Conservation (phyloP, 2,329 filamentous ascomycete species). For the Colletotrichum sp. region DNA sequence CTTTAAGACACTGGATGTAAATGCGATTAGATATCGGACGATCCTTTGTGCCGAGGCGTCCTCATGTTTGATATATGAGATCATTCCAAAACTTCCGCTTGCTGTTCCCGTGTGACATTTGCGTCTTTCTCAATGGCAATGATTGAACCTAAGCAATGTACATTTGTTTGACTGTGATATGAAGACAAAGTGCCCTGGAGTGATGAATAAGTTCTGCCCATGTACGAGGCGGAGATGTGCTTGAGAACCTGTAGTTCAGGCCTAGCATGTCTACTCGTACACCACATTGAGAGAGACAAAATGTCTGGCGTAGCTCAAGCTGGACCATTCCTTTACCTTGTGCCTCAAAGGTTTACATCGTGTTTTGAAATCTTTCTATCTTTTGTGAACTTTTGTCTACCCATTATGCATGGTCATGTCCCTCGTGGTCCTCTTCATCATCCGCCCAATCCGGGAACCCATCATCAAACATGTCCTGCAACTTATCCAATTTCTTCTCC, state of each 20-base stretch:
- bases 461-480: conserved; percentile 62
- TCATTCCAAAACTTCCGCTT: not conserved
- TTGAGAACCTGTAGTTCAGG: no score
- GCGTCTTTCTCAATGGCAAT: fast-evolving
- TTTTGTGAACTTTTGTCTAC: not conserved
- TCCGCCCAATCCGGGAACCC: conserved; percentile 62
- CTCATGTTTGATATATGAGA: conserved; percentile 15
- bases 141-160: not conserved
- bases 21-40: not conserved
- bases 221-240: no score
- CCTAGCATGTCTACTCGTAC: no score
- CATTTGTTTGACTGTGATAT: not conserved
- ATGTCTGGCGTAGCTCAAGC: no score
- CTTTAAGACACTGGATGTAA: conserved; percentile 19
- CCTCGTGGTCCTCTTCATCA: conserved; percentile 37
- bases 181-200: fast-evolving
- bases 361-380: not conserved
- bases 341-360: no score
- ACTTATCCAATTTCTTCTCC: conserved; percentile 47
- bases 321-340: no score
- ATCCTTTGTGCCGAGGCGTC: not conserved
- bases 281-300: no score
- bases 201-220: no score
- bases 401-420: conserved; percentile 26
- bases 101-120: fast-evolving